phyloP scores from a whole-genome alignment of 78 protist genomes.

The Neovahlkampfia damariscottae region DNA sequence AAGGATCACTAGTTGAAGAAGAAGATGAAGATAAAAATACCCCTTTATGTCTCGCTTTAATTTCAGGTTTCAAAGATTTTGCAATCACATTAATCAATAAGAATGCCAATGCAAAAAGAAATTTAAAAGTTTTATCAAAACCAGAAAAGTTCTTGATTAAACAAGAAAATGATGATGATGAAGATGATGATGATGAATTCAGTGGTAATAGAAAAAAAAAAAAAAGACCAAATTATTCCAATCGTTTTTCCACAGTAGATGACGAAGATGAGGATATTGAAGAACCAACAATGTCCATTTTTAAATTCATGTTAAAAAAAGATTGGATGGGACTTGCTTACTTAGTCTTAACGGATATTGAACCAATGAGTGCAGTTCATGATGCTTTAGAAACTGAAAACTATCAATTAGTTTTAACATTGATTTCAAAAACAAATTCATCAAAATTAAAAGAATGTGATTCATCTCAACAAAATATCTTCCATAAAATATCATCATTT shows the following conservation, averaged over 20 bases:
- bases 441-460: background rate
- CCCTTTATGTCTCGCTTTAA: constrained; percentile 4
- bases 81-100: background rate
- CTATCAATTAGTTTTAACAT: background rate
- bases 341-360: background rate
- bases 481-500: no score
- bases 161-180: no score
- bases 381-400: background rate
- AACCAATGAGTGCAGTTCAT: background rate
- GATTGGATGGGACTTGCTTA: background rate
- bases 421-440: background rate
- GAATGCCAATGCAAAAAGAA: background rate
- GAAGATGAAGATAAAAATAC: constrained; percentile 15
- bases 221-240: no score
- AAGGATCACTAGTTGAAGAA: background rate
- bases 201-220: no score
- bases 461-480: background rate
- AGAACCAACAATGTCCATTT: no score
- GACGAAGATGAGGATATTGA: no score
- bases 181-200: no score
- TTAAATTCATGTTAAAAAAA: background rate
- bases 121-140: background rate
- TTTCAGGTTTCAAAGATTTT: background rate
- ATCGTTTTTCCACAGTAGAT: no score
- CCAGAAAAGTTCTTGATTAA: no score